Conservation (phyloP, 2,329 filamentous ascomycete genomes). For the Trichophyton simii region DNA sequence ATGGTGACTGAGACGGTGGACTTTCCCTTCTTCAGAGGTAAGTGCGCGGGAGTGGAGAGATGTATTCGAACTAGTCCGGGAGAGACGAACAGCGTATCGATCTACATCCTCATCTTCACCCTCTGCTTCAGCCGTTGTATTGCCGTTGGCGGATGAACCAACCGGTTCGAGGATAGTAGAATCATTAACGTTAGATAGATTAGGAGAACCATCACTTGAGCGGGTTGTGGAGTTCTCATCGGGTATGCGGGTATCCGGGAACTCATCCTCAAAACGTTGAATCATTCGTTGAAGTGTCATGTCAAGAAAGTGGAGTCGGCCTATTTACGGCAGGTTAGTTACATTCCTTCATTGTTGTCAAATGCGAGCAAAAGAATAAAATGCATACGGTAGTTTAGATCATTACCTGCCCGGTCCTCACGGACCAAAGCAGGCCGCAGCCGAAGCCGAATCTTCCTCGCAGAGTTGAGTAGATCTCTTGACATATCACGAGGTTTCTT, state of each 20-base stretch:
- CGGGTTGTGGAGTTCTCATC: slow-evolving; percentile 18
- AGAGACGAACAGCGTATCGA: slow-evolving; percentile 37
- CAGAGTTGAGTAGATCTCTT: slow-evolving; percentile 74
- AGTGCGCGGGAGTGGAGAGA: slow-evolving; percentile 53
- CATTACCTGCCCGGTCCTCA: slow-evolving; percentile 58
- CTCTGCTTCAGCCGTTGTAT: slow-evolving; percentile 25
- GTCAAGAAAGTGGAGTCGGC: slow-evolving; percentile 73
- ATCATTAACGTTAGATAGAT: slow-evolving; percentile 22
- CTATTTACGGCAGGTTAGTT: slow-evolving; percentile 32
- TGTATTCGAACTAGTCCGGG: slow-evolving; percentile 53
- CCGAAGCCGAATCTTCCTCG: slow-evolving; percentile 72
- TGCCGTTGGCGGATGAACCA: slow-evolving; percentile 25
- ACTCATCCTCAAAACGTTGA: slow-evolving; percentile 89
- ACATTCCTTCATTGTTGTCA: background rate
- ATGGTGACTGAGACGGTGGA: slow-evolving; percentile 56
- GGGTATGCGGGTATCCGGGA: slow-evolving; percentile 64
- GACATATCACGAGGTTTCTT: slow-evolving; percentile 82
- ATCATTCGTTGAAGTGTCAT: slow-evolving; percentile 83
- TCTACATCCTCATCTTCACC: slow-evolving; percentile 32
- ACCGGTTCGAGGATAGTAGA: slow-evolving; percentile 6
- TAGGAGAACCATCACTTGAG: slow-evolving; percentile 20
- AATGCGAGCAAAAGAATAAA: background rate
- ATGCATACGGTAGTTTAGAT: slow-evolving; percentile 62
- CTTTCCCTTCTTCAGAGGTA: slow-evolving; percentile 55
- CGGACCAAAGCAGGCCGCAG: slow-evolving; percentile 72